A percentile compares a stretch with the other conserved stretches of the same genome.
These are phyloP conservation scores for Rhizoclosmatium sp. DNA, from an alignment of 192 early-diverging fungal genomes.

Conservation along the genomic window DNA sequence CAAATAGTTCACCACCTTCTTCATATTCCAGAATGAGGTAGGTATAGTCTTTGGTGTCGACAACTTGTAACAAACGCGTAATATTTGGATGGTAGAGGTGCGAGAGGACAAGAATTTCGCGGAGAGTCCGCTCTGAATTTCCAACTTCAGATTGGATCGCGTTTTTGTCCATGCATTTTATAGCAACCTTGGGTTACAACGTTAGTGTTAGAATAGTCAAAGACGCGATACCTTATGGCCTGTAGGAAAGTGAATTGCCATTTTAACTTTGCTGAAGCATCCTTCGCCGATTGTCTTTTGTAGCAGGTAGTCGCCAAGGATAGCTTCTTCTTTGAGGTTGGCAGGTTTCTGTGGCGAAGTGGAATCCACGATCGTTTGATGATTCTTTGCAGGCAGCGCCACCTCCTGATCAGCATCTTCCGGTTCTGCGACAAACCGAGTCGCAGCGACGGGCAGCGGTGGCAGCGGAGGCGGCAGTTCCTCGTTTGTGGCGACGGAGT, in stretches of 20 bases:
- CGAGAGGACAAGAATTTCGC: conserved; percentile 65
- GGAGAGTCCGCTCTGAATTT: conserved; percentile 51
- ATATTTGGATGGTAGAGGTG: conserved; percentile 74
- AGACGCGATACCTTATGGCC: conserved; percentile 39
- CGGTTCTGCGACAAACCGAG: neutral
- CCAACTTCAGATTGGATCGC: conserved; percentile 37
- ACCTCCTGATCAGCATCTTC: neutral
- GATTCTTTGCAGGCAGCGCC: neutral
- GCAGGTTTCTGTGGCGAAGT: neutral
- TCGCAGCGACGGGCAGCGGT: neutral
- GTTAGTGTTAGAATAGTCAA: conserved; percentile 22
- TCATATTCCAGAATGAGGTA: conserved; percentile 90
- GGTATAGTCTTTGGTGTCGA: conserved; percentile 76
- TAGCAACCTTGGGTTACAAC: conserved; percentile 47
- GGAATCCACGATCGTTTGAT: neutral
- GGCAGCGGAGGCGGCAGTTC: neutral
- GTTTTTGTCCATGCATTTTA: conserved; percentile 55
- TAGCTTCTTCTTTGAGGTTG: conserved; percentile 26
- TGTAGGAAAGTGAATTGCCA: conserved; percentile 48
- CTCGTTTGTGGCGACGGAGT: neutral
- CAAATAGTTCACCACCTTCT: conserved; percentile 87
- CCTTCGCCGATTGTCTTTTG: conserved; percentile 58
- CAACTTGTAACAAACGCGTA: conserved; percentile 78
- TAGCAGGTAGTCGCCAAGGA: conserved; percentile 41
- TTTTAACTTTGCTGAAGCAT: conserved; percentile 56